Conservation (phyloP, 2,329 filamentous ascomycete species). For the Chalaropsis ovoidea region DNA sequence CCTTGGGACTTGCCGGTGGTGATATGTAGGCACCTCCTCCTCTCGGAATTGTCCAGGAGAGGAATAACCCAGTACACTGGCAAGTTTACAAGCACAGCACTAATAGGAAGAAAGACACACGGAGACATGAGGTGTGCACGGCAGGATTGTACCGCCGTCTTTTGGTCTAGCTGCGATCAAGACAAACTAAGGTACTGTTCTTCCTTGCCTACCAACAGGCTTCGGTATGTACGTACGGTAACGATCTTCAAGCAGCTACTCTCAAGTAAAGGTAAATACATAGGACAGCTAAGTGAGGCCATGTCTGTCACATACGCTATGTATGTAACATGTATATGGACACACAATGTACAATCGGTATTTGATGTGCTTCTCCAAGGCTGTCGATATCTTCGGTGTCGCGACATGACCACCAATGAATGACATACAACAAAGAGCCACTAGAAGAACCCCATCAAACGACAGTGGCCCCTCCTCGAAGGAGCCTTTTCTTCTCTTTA, state of each 20-base stretch:
- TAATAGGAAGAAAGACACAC: not conserved
- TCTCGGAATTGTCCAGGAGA: not conserved
- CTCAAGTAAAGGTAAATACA: no score
- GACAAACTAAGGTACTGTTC: not conserved
- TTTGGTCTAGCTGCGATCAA: not conserved
- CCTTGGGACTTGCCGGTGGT: not conserved
- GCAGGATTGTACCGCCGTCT: not conserved
- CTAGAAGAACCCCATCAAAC: not conserved
- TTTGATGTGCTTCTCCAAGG: no score
- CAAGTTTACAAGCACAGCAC: not conserved
- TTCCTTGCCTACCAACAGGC: not conserved
- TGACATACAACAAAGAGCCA: not conserved
- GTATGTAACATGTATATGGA: no score
- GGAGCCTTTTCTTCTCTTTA: not conserved
- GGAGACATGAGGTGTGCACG: not conserved
- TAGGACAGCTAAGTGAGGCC: no score
- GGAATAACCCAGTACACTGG: not conserved
- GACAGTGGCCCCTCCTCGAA: not conserved
- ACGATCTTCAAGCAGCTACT: no score
- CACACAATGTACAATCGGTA: no score
- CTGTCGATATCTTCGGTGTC: no score
- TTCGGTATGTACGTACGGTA: not conserved
- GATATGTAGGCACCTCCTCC: not conserved
- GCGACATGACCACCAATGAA: not conserved
- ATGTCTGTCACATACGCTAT: no score